These are phyloP conservation scores for Puccinia coronata DNA, from an alignment of 1,284 basidiomycete genomes.

Conservation along the genomic window DNA sequence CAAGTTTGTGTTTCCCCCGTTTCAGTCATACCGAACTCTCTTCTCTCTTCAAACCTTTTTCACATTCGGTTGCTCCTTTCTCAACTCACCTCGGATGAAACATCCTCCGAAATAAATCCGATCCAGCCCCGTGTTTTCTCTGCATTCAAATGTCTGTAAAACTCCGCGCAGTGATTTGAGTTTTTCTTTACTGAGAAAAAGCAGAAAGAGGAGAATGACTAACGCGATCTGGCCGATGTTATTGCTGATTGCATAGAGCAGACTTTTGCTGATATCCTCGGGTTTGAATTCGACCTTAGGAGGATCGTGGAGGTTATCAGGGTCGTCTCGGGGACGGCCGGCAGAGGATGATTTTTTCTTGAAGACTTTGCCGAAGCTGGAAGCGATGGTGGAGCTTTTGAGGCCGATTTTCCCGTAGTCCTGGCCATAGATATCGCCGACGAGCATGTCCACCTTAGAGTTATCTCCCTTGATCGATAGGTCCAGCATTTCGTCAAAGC, in stretches of 20 bases:
- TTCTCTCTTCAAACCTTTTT: not conserved
- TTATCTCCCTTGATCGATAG: conserved; percentile 94
- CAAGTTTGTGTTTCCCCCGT: no score
- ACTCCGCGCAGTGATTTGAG: not conserved
- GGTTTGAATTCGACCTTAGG: conserved; percentile 73
- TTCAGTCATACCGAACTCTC: not conserved
- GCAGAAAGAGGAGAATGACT: conserved; percentile 60
- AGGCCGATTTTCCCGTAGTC: conserved; percentile 91
- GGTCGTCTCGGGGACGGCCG: no score
- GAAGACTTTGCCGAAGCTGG: conserved; percentile 98
- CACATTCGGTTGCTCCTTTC: no score
- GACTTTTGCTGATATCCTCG: conserved; percentile 84
- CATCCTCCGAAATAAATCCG: conserved; percentile 98
- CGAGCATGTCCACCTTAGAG: conserved; percentile 93
- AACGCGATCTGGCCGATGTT: conserved; percentile 99
- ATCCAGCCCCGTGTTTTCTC: conserved; percentile 96
- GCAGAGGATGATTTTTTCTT: conserved; percentile 65
- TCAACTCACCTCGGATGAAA: conserved; percentile 84
- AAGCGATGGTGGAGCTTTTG: conserved; percentile 96
- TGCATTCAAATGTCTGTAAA: conserved; percentile 91
- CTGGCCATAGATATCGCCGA: conserved; percentile 96
- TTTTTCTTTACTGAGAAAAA: not conserved
- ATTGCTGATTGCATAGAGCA: conserved; percentile 95
- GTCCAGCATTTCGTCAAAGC: conserved; percentile 96
- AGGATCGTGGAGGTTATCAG: conserved; percentile 51